Conservation (phyloP, 108 stramenopile genomes). For the Fragilaria radians region DNA sequence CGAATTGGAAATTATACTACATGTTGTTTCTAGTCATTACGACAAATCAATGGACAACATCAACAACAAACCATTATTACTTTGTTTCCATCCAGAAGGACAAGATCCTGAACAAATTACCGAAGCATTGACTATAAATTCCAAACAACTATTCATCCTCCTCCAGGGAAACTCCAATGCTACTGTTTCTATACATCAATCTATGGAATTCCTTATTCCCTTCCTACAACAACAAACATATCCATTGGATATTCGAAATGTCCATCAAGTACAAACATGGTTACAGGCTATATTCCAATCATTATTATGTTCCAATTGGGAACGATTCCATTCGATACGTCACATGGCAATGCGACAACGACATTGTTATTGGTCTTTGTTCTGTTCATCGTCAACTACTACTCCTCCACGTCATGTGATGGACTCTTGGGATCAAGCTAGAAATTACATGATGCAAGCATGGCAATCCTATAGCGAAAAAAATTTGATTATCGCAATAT, state of each 20-base stretch:
- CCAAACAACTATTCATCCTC: neutral
- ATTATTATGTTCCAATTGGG: no score
- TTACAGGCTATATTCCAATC: no score
- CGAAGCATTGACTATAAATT: constrained; percentile 1
- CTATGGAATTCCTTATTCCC: no score
- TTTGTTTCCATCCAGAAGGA: neutral
- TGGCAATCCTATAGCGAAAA: neutral
- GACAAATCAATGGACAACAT: neutral
- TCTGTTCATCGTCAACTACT: neutral
- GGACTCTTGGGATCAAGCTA: neutral
- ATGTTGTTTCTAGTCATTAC: no score
- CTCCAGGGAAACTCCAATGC: neutral
- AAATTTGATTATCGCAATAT: neutral
- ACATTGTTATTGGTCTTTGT: neutral
- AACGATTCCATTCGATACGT: no score
- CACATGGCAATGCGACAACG: no score
- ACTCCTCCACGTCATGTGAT: neutral
- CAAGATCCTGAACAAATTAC: neutral
- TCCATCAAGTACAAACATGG: no score
- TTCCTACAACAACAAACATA: no score
- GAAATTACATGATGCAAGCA: neutral
- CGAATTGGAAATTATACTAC: constrained; percentile 12
- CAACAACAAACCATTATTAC: neutral
- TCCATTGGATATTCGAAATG: no score
- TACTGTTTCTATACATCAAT: no score